Percentiles rank a stretch among this genome's conserved stretches.
These are phyloP conservation scores for Penicillium cinerascens DNA, from an alignment of 495 filamentous ascomycete genomes.

Conservation along the genomic window DNA sequence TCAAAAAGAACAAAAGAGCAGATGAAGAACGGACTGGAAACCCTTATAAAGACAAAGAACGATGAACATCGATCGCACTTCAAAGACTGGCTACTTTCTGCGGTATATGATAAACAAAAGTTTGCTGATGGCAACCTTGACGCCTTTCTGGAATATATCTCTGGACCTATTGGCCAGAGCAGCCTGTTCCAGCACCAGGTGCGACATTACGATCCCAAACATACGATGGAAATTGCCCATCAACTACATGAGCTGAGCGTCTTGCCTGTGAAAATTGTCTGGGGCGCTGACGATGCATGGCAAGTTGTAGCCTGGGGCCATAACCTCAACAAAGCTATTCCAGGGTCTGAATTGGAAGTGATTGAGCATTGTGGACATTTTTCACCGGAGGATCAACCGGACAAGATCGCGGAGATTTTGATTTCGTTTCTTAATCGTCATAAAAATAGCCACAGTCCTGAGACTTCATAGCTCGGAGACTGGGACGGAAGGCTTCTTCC, in stretches of 20 bases:
- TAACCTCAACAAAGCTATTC: slow-evolving; percentile 7
- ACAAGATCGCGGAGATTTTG: slow-evolving; percentile 3
- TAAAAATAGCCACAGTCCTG: too few species aligned
- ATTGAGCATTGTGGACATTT: slow-evolving; percentile 11
- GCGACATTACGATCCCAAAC: slow-evolving; percentile 13
- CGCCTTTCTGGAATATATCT: slow-evolving; percentile 12
- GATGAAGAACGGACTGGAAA: slow-evolving; percentile 11
- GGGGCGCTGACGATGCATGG: slow-evolving; percentile 13
- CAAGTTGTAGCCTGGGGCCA: slow-evolving; percentile 12
- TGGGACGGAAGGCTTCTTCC: too few species aligned
- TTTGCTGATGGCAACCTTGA: slow-evolving; percentile 1
- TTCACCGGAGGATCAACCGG: slow-evolving; percentile 10
- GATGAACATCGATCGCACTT: slow-evolving; percentile 8
- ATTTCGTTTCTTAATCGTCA: not conserved
- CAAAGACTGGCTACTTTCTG: slow-evolving; percentile 8
- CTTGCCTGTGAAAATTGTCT: slow-evolving; percentile 9
- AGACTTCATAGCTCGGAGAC: too few species aligned
- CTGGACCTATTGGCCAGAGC: slow-evolving; percentile 11
- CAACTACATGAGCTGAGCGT: not conserved
- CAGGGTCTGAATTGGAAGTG: slow-evolving; percentile 8
- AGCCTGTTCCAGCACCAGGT: slow-evolving; percentile 15
- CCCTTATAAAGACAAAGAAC: not conserved
- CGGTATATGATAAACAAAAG: slow-evolving; percentile 6
- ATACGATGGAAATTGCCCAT: slow-evolving; percentile 13
- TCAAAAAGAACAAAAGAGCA: slow-evolving; percentile 12